Evolutionary conservation across 352 stramenopile genomes (phyloP), one percentile per base, ranked within the genome.

Genomic region (Phytophthora fragariae): DNA sequence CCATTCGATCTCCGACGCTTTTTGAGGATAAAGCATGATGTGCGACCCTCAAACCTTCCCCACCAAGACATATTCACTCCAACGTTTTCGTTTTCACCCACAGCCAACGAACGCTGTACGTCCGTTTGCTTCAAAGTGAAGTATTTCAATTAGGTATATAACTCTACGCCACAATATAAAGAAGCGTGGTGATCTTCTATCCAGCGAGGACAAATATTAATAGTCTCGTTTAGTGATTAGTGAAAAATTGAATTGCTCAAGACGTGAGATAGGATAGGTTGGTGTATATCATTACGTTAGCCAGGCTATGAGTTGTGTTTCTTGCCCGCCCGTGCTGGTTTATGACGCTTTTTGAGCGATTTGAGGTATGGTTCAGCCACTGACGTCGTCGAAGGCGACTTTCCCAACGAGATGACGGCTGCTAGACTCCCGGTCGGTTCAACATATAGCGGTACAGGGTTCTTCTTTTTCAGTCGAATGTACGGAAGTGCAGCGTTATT

Each of bases 401-500:
- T 72, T 15, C 31, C 39, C 35, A 65, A 10, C 14, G 50, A 15
- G 12, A 78, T 41, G n/a, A 52, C 41, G 46, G 53, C 70, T 29
- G 65, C 33, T 33, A 65, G 19, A 60, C 57, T 73, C 14, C 60
- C 62, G 17, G 70, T 71, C 57, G 70, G 65, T 33, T 82, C 60
- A 4, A 78, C 50, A 1, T 78, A 66, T 0, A 81, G 35, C 21
- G 73, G 62, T 6, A 76, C 47, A 3, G 79, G 66, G 3, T 67
- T 73, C 44, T 89, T 90, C 65, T 93, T 93, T 68, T 91, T 92
- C 56, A 84, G 59, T 8, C 85, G 88, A 55, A 95, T 92, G 71
- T 90, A 90, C 2, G 86, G 86, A 8, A 95, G 65, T 17, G 85
- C 72, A 9, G 79, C 62, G 68, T 88, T 91, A 57, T 82, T 83